A percentile compares a stretch with the other conserved stretches of the same genome.
Evolutionary conservation across 108 stramenopile genomes (phyloP).

Genomic region (Skeletonema potamos): DNA sequence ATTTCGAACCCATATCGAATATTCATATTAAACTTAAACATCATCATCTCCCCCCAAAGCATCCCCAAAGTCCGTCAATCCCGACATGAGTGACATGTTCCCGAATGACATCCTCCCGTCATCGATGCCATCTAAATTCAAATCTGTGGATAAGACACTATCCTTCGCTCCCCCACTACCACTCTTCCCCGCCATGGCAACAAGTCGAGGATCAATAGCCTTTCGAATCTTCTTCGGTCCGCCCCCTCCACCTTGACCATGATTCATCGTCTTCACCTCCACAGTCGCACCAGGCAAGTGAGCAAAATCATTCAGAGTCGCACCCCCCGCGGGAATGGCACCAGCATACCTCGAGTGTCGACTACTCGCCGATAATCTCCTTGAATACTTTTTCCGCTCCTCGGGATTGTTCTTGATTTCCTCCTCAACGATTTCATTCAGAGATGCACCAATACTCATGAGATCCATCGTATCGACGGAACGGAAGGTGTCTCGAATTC

Average conservation of each 20-base stretch:
- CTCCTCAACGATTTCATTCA: conserved; percentile 38
- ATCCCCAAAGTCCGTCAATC: conserved; percentile 31
- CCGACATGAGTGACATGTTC: conserved; percentile 38
- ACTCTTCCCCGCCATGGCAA: neutral
- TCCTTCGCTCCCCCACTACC: conserved; percentile 19
- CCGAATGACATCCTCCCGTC: conserved; percentile 42
- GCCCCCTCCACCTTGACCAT: conserved; percentile 17
- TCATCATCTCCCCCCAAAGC: neutral
- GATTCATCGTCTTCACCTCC: conserved; percentile 35
- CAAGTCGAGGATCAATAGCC: conserved; percentile 11
- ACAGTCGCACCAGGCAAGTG: conserved; percentile 20
- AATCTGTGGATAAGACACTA: conserved; percentile 17
- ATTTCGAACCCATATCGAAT: too few relatives aligned
- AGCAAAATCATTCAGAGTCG: conserved; percentile 1
- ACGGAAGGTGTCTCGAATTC: conserved; percentile 24
- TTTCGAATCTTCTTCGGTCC: conserved; percentile 25
- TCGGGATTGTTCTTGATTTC: conserved; percentile 29
- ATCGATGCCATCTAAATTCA: conserved; percentile 16
- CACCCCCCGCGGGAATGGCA: neutral
- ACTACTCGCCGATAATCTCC: conserved; percentile 15
- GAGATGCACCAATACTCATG: conserved; percentile 38
- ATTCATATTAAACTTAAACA: too few relatives aligned
- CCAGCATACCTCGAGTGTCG: neutral
- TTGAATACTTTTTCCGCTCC: conserved; percentile 19
- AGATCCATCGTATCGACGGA: conserved; percentile 38